Evolutionary conservation across 1,284 basidiomycete species (phyloP).

Genomic region (Melanopsichium pennsylvanicum): DNA sequence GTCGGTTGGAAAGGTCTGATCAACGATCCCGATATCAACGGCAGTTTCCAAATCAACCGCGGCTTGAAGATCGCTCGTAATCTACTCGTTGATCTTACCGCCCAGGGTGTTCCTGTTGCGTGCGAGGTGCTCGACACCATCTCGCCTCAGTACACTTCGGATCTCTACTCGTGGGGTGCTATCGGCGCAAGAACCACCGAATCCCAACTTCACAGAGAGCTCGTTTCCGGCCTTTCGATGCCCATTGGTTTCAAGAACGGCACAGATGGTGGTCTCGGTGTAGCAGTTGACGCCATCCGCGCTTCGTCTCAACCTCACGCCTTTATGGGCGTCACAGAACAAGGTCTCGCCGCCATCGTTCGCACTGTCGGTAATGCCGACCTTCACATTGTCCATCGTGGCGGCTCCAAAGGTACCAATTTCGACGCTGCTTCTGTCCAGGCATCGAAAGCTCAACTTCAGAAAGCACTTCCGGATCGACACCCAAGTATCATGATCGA

Average conservation of each 20-base stretch:
- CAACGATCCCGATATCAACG: constrained; percentile 84
- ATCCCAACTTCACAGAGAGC: constrained; percentile 68
- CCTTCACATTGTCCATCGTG: constrained; percentile 65
- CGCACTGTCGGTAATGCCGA: constrained; percentile 84
- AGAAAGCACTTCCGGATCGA: constrained; percentile 52
- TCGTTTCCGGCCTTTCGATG: constrained; percentile 64
- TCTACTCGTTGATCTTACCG: constrained; percentile 86
- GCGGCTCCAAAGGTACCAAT: constrained; percentile 67
- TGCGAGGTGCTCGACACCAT: constrained; percentile 84
- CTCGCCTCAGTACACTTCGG: constrained; percentile 70
- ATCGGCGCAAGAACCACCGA: constrained; percentile 93
- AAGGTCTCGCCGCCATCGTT: constrained; percentile 86
- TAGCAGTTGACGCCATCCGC: constrained; percentile 65
- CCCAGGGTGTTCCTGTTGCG: constrained; percentile 88
- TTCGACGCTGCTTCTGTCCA: constrained; percentile 75
- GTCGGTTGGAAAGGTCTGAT: constrained; percentile 76
- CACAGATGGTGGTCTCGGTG: constrained; percentile 79
- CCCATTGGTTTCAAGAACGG: constrained; percentile 94
- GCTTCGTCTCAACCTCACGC: constrained; percentile 61
- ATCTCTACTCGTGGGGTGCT: constrained; percentile 91
- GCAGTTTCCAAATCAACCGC: constrained; percentile 95
- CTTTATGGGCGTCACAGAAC: constrained; percentile 65
- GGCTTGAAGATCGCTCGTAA: constrained; percentile 79
- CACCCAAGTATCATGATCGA: constrained; percentile 64
- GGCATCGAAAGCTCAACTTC: constrained; percentile 79